Percentiles rank a stretch among this genome's conserved stretches.
These are phyloP conservation scores for Aspergillus persii DNA, from an alignment of 2,329 filamentous ascomycete genomes.

Conservation along the genomic window DNA sequence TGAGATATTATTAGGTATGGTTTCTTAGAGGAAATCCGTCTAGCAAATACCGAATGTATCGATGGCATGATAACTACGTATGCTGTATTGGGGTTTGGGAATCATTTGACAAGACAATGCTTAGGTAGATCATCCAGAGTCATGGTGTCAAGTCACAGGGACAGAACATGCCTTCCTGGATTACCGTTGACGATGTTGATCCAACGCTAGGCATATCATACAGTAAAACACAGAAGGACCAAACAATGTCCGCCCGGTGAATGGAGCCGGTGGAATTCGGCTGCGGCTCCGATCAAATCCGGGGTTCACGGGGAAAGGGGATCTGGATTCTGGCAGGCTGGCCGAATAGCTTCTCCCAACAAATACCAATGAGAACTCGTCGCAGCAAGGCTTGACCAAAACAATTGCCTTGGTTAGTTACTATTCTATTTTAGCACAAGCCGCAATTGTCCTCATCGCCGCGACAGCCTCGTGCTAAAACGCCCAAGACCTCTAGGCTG, in stretches of 20 bases:
- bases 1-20: no score
- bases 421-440: background rate
- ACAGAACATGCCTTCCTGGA: no score
- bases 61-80: background rate
- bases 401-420: background rate
- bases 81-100: no score
- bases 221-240: no score
- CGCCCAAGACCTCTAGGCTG: background rate
- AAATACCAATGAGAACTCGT: background rate
- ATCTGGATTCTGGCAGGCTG: background rate
- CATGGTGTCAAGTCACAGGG: no score
- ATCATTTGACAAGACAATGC: background rate
- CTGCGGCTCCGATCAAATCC: background rate
- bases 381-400: background rate
- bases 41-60: background rate
- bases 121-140: no score
- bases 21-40: no score
- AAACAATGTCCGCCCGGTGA: background rate
- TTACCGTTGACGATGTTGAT: no score
- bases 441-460: background rate
- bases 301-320: background rate
- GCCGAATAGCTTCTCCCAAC: background rate
- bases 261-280: background rate
- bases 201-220: no score
- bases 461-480: background rate